Evolutionary conservation across 768 basidiomycete genomes (phyloP), one percentile per base, ranked within the genome.

Genomic region (Clitopilus passeckerianus): DNA sequence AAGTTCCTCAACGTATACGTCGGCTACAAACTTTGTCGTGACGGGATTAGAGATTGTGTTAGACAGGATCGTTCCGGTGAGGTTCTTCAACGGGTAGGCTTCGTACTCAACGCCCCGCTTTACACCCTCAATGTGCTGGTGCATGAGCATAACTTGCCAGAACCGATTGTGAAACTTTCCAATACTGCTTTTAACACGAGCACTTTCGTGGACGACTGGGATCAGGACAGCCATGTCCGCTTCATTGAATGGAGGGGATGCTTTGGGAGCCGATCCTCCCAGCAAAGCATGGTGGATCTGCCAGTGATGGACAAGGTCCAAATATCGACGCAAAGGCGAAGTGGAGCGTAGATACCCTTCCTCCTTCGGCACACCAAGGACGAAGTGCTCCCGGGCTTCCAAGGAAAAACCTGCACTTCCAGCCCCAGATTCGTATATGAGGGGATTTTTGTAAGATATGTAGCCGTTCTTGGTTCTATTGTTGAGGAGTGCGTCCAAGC

Each of bases 261-360:
- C 18, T 6, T 61, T 58, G 14, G 68, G 57, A 0, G 76, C 72
- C 5, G 70, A 65, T 2, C 70, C 62, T 15, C 76, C 71, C 6
- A 89, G 73, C 10, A 98, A 72, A 5, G 82, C 83, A 54, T 86
- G 76, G 67, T 97, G 95, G 72, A 99, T 85, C 70, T 98, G 95
- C 93, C 95, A 99, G 73, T 98, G 97, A 9, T 77, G 74, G 12
- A 95, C 70, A 58, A 97, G 70, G 71, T 99, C 97, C 34, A 74
- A 72, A 71, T 85, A 97, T 46, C 97, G 85, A 43, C 97, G 83
- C 46, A 99, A 74, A 0, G 97, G 97, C 5, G 90, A 93, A 8
- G 97, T 98, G 8, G 82, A 85, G 20, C 91, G 84, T 16, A 80
- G 73, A 69, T 99, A 99, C 3, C 95, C 95, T 62, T 89, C 89